A percentile compares a stretch with the other conserved stretches of the same genome.
These are phyloP conservation scores for Hypoxylon sp. DNA, from an alignment of 2,329 filamentous ascomycete genomes.

Conservation along the genomic window DNA sequence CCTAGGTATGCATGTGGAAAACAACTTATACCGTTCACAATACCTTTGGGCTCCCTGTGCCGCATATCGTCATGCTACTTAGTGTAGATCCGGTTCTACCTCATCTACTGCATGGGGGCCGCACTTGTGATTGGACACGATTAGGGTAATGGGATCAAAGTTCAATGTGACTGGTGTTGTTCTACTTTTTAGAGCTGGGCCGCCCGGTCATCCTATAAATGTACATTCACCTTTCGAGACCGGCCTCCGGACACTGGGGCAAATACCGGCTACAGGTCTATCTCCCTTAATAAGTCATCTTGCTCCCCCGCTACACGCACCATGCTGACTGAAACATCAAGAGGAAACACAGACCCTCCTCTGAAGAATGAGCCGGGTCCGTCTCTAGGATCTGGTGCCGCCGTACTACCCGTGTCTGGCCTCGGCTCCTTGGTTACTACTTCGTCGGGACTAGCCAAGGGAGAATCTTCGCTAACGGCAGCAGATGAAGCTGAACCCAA, in stretches of 20 bases:
- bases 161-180: constrained; percentile 18
- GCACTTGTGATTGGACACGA: constrained; percentile 29
- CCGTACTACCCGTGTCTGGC: constrained; percentile 5
- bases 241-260: constrained; percentile 9
- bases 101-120: constrained; percentile 20
- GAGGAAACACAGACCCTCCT: constrained; percentile 6
- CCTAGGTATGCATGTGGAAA: constrained; percentile 14
- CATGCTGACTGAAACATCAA: constrained; percentile 26
- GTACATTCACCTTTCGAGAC: constrained; percentile 1
- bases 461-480: neutral
- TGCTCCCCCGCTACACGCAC: neutral
- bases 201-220: constrained; percentile 10
- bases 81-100: constrained; percentile 17
- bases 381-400: constrained; percentile 5
- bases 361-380: constrained; percentile 18
- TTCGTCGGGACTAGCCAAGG: neutral
- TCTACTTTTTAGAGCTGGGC: constrained; percentile 7
- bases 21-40: constrained; percentile 4
- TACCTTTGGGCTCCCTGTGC: constrained; percentile 2
- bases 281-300: neutral
- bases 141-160: constrained; percentile 20
- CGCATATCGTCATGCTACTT: constrained; percentile 14
- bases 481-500: constrained; percentile 5
- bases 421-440: constrained; percentile 13
- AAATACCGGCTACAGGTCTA: constrained; percentile 1